phyloP scores from a whole-genome alignment of 257 asterid species.

The Buddleja alternifolia region DNA sequence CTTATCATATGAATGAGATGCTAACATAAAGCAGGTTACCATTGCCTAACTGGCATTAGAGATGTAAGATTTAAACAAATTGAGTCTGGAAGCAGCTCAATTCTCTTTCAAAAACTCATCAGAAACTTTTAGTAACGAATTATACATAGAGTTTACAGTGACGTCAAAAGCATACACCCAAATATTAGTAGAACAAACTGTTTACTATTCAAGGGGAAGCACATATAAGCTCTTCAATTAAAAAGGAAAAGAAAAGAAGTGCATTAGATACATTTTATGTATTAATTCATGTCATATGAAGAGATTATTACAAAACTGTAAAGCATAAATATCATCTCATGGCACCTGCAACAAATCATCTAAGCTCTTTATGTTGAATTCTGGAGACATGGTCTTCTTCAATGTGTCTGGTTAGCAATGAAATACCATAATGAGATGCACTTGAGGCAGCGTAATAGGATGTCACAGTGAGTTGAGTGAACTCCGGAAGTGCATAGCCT shows the following conservation, averaged over 20 bases:
- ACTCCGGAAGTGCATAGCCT: conserved; percentile 82
- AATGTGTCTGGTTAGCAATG: conserved; percentile 74
- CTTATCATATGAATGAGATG: neutral
- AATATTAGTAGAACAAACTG: conserved; percentile 4
- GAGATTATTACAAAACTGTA: conserved; percentile 31
- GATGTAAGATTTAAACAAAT: neutral
- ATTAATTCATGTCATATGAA: conserved; percentile 15
- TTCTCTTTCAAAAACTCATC: neutral
- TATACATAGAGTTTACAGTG: neutral
- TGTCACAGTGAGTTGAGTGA: conserved; percentile 75
- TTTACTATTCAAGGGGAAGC: neutral
- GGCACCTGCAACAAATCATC: conserved; percentile 52
- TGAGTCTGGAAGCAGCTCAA: neutral
- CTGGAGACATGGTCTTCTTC: conserved; percentile 58
- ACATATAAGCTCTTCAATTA: neutral
- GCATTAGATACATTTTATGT: conserved; percentile 14
- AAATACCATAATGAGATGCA: conserved; percentile 74
- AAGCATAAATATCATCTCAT: conserved; percentile 19
- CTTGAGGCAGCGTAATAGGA: conserved; percentile 88
- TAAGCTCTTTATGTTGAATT: conserved; percentile 51
- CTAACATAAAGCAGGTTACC: neutral
- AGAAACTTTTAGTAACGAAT: neutral
- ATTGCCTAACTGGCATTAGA: neutral
- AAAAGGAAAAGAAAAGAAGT: neutral
- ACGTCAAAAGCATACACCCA: neutral